Conservation (phyloP, 176 grass and related monocot genomes). For the Eremochloa ophiuroides region DNA sequence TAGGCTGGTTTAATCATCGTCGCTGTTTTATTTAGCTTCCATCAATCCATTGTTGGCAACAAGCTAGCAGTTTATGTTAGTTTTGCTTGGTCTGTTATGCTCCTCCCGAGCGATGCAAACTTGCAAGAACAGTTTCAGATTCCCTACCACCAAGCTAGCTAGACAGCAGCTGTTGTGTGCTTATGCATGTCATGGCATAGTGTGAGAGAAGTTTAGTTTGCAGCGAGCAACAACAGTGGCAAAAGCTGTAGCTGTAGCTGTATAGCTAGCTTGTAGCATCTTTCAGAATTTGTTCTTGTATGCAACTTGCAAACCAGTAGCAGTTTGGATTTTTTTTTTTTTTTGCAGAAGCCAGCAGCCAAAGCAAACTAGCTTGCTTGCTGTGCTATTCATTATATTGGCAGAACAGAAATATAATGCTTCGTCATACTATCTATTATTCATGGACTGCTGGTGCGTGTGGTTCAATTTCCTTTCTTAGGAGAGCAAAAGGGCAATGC, state of each 20-base stretch:
- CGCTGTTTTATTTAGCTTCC: slow-evolving; percentile 27
- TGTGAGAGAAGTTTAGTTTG: slow-evolving; percentile 1
- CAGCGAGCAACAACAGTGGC: slow-evolving; percentile 19
- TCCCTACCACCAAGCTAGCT: neutral
- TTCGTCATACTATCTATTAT: neutral
- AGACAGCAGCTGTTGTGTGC: neutral
- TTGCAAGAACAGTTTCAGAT: slow-evolving; percentile 9
- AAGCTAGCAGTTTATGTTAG: neutral
- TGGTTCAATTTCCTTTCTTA: slow-evolving; percentile 10
- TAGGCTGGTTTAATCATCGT: slow-evolving; percentile 21
- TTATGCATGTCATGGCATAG: neutral
- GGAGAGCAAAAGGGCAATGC: slow-evolving; percentile 4
- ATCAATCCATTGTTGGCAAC: slow-evolving; percentile 1
- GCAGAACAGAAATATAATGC: neutral
- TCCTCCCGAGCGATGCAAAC: neutral
- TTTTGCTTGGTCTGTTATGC: slow-evolving; percentile 4
- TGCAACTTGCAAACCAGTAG: slow-evolving; percentile 3
- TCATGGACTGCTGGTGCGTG: slow-evolving; percentile 4
- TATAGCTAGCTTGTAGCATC: slow-evolving; percentile 3
- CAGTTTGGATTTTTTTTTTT: neutral
- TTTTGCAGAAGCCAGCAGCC: neutral
- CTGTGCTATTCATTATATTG: slow-evolving; percentile 1
- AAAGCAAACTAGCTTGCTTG: neutral
- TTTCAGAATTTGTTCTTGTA: slow-evolving; percentile 39
- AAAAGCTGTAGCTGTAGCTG: slow-evolving; percentile 17